A percentile compares a stretch with the other conserved stretches of the same genome.
Conservation (phyloP, 2,329 filamentous ascomycete genomes). For the Paraphoma chrysanthemicola region DNA sequence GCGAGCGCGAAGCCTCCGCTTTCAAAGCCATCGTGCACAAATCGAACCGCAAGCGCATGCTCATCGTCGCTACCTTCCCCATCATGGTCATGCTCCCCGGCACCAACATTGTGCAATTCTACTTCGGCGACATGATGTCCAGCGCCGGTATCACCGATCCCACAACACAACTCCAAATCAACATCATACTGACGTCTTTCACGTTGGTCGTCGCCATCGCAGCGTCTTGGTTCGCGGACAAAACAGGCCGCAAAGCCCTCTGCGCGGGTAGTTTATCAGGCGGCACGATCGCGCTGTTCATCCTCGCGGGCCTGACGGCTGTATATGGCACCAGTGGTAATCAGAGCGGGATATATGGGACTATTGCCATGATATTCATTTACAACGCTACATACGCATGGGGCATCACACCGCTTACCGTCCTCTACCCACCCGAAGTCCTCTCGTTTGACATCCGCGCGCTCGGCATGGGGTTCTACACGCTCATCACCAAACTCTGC, state of each 20-base stretch:
- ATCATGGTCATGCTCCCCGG: slow-evolving; percentile 25
- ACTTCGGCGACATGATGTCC: slow-evolving; percentile 47
- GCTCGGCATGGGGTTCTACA: slow-evolving; percentile 23
- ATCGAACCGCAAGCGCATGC: slow-evolving; percentile 47
- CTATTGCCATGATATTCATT: slow-evolving; percentile 28
- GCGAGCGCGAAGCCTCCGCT: slow-evolving; percentile 16
- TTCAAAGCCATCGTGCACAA: slow-evolving; percentile 15
- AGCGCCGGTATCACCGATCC: slow-evolving; percentile 47
- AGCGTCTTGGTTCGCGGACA: slow-evolving; percentile 45
- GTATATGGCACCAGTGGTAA: slow-evolving; percentile 47
- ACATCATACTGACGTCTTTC: slow-evolving; percentile 50
- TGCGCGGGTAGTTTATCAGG: slow-evolving; percentile 13
- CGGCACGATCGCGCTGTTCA: slow-evolving; percentile 27
- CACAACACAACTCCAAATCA: slow-evolving; percentile 48
- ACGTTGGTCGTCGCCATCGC: slow-evolving; percentile 46
- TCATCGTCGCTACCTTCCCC: slow-evolving; percentile 36
- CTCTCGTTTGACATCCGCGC: slow-evolving; percentile 40
- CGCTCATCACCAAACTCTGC: slow-evolving; percentile 19
- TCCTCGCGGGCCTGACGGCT: slow-evolving; percentile 18
- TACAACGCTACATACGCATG: slow-evolving; percentile 41
- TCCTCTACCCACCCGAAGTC: slow-evolving; percentile 45
- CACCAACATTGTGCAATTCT: slow-evolving; percentile 47
- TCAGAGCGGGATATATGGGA: slow-evolving; percentile 48
- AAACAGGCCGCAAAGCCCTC: slow-evolving; percentile 37
- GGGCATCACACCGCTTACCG: slow-evolving; percentile 40